These are phyloP conservation scores for Populus hybrid DNA, from an alignment of 441 rosid species.

Conservation along the genomic window DNA sequence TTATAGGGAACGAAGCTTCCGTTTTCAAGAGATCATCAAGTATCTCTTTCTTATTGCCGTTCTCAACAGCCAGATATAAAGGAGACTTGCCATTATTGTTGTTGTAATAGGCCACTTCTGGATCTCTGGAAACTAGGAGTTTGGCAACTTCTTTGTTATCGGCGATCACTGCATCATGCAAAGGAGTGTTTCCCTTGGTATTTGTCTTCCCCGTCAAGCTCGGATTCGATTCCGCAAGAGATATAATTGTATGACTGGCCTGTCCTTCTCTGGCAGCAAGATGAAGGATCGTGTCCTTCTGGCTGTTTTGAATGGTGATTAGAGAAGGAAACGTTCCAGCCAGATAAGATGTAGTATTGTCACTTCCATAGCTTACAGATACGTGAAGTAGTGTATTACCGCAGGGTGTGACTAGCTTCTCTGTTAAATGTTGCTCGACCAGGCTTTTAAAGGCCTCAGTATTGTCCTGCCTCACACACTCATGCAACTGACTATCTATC, in stretches of 20 bases:
- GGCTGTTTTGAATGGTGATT: no score
- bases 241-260: no score
- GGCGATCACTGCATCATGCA: neutral
- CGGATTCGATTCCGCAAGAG: neutral
- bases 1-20: neutral
- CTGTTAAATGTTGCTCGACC: rapidly evolving
- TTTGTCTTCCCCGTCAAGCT: neutral
- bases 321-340: no score
- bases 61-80: neutral
- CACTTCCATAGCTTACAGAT: no score
- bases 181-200: neutral
- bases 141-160: neutral
- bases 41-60: rapidly evolving
- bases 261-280: neutral
- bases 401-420: neutral
- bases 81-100: neutral
- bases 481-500: no score
- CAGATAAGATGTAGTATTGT: no score
- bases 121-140: neutral
- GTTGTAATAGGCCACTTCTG: neutral
- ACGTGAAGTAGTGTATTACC: neutral
- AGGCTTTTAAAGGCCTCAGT: neutral
- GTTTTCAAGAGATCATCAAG: neutral
- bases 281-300: no score
- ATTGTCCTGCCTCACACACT: no score